A percentile compares a stretch with the other conserved stretches of the same genome.
phyloP scores from a whole-genome alignment of 768 basidiomycete genomes.

The Psilocybe azurescens region DNA sequence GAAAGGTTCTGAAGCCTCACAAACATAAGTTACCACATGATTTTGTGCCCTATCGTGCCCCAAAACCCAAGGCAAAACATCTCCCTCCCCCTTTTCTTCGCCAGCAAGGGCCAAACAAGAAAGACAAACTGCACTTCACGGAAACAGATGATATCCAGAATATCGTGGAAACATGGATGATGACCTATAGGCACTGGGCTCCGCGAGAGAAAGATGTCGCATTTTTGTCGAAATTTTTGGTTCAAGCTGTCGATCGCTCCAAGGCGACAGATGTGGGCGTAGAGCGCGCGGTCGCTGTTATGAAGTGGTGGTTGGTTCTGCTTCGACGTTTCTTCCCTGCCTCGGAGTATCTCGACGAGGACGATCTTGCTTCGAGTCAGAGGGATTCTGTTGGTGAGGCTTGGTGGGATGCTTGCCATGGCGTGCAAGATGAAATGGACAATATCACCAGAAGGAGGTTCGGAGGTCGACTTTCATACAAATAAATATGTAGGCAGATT shows the following conservation, averaged over 20 bases:
- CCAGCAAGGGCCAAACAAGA: conserved; percentile 59
- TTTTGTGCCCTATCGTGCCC: conserved; percentile 49
- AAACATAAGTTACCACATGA: conserved; percentile 45
- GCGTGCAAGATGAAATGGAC: conserved; percentile 72
- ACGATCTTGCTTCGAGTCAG: conserved; percentile 37
- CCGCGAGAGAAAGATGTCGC: conserved; percentile 79
- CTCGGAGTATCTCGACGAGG: conserved; percentile 51
- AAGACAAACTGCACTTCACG: conserved; percentile 61
- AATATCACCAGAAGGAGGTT: conserved; percentile 67
- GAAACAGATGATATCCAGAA: conserved; percentile 76
- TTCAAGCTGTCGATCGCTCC: conserved; percentile 65
- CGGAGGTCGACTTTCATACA: conserved; percentile 65
- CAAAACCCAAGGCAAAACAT: conserved; percentile 61
- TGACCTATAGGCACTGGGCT: conserved; percentile 57
- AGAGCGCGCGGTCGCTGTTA: conserved; percentile 69
- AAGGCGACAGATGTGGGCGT: conserved; percentile 63
- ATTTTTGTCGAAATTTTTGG: conserved; percentile 74
- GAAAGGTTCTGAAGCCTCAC: conserved; percentile 60
- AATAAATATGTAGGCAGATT: background rate
- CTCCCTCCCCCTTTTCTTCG: conserved; percentile 56
- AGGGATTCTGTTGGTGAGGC: conserved; percentile 58
- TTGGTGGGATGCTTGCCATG: conserved; percentile 85
- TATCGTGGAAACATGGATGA: conserved; percentile 80
- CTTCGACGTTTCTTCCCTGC: conserved; percentile 67
- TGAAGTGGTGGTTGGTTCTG: conserved; percentile 85